These are phyloP conservation scores for Diaporthe caulivora DNA, from an alignment of 2,329 filamentous ascomycete genomes.

Conservation along the genomic window DNA sequence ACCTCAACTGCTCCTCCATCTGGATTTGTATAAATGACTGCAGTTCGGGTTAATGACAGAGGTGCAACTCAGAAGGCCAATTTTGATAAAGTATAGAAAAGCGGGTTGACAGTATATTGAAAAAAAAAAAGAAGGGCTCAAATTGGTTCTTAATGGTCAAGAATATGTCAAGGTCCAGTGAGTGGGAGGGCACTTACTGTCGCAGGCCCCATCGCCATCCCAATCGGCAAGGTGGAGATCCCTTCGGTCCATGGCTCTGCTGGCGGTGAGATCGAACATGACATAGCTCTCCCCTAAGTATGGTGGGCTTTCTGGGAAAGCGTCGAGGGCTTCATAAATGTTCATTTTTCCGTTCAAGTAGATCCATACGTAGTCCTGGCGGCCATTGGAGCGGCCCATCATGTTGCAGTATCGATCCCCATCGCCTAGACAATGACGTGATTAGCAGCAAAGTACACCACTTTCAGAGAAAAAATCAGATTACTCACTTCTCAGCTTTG, in stretches of 20 bases:
- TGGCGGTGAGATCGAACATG: slow-evolving; percentile 26
- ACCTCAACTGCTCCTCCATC: slow-evolving; percentile 9
- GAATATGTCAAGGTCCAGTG: not conserved
- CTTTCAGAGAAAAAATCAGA: not conserved
- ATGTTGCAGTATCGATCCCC: slow-evolving; percentile 38
- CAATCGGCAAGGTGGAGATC: slow-evolving; percentile 39
- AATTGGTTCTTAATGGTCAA: not conserved
- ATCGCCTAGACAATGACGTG: slow-evolving; percentile 1
- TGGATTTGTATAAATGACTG: slow-evolving; percentile 19
- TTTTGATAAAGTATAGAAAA: not conserved
- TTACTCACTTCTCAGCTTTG: not conserved
- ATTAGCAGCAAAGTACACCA: not conserved
- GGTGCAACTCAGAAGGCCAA: not conserved
- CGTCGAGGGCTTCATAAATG: slow-evolving; percentile 30
- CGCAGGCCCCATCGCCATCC: slow-evolving; percentile 41
- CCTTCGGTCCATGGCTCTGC: slow-evolving; percentile 6
- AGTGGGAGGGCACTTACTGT: slow-evolving; percentile 12
- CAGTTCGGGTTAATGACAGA: not conserved
- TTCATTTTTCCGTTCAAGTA: slow-evolving; percentile 28
- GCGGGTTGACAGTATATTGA: not conserved
- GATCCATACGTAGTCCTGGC: slow-evolving; percentile 37
- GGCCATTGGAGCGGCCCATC: slow-evolving; percentile 22
- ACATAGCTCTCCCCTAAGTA: slow-evolving; percentile 35
- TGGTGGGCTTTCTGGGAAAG: slow-evolving; percentile 4
- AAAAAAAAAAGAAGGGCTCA: not conserved